Conservation (phyloP, 768 basidiomycete genomes). For the Fibroporia radiculosa region DNA sequence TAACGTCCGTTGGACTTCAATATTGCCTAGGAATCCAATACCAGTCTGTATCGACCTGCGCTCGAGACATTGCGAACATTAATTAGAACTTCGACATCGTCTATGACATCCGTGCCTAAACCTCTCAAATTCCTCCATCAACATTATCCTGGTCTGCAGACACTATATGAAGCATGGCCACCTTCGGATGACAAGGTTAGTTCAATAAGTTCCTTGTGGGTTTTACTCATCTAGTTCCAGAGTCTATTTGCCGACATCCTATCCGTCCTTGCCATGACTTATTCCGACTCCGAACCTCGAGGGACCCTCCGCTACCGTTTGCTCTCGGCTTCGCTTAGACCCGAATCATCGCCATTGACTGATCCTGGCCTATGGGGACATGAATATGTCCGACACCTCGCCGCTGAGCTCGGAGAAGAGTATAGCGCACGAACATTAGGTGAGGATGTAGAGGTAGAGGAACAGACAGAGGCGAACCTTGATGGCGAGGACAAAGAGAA, state of each 20-base stretch:
- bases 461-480: conserved; percentile 7
- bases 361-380: conserved; percentile 99
- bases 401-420: conserved; percentile 94
- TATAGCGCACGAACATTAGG: conserved; percentile 65
- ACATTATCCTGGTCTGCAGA: conserved; percentile 82
- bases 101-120: conserved; percentile 99
- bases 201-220: not conserved
- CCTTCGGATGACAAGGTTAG: conserved; percentile 70
- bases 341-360: conserved; percentile 56
- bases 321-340: conserved; percentile 63
- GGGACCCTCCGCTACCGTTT: conserved; percentile 93
- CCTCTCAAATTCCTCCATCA: conserved; percentile 97
- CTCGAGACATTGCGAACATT: conserved; percentile 90
- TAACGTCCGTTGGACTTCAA: too few relatives aligned
- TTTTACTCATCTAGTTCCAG: conserved; percentile 33
- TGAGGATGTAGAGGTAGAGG: conserved; percentile 23
- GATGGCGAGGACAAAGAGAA: conserved; percentile 15
- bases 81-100: conserved; percentile 93
- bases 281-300: conserved; percentile 94
- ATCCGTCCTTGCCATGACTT: conserved; percentile 98
- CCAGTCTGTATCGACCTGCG: conserved; percentile 77
- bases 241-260: conserved; percentile 94
- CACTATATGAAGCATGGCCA: conserved; percentile 75
- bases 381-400: conserved; percentile 96
- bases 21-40: conserved; percentile 82